Conservation (phyloP, 2,329 filamentous ascomycete genomes). For the Trichoderma simmonsii region DNA sequence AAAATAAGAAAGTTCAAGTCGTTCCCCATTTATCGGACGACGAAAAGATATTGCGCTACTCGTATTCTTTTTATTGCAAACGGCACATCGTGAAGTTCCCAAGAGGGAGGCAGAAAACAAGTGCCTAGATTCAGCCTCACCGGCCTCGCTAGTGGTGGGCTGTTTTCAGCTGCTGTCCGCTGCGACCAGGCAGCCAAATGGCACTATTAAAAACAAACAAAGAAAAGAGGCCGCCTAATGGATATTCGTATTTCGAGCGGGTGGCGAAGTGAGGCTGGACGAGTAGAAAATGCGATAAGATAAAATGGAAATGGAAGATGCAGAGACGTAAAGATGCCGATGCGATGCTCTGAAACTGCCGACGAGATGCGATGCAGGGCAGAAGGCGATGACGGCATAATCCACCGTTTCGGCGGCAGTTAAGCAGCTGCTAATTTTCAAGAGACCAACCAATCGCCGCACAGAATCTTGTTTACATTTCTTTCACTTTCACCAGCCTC, state of each 20-base stretch:
- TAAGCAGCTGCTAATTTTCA: neutral
- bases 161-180: neutral
- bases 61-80: neutral
- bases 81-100: neutral
- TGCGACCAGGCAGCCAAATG: neutral
- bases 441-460: neutral
- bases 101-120: neutral
- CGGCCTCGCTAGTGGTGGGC: neutral
- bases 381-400: neutral
- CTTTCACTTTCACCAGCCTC: neutral
- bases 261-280: neutral
- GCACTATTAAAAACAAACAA: neutral
- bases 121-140: neutral
- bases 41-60: neutral
- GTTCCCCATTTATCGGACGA: neutral
- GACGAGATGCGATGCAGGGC: neutral
- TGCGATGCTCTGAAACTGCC: neutral
- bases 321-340: neutral
- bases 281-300: neutral
- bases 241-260: neutral
- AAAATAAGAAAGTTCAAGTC: neutral
- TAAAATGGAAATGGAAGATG: neutral
- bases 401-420: neutral
- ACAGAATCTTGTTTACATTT: neutral
- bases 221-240: neutral